Evolutionary conservation across 345 rosid genomes (phyloP).

Genomic region (Theobroma cacao): DNA sequence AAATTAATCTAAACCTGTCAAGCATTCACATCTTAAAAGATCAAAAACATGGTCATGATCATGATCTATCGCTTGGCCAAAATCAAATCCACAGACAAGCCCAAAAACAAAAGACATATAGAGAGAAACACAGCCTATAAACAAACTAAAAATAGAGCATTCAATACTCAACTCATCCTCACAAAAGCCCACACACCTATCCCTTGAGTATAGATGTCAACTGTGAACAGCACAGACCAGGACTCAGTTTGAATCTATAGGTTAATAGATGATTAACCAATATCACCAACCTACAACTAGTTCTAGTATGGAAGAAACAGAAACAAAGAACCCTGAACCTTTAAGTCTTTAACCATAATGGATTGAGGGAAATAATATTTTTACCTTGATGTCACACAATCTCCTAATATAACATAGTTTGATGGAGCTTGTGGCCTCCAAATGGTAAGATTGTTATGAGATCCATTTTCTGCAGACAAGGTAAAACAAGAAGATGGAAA

Average conservation of each 20-base stretch:
- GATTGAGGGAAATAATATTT: neutral
- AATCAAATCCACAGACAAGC: neutral
- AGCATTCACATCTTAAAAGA: neutral
- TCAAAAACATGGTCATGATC: neutral
- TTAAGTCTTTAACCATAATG: neutral
- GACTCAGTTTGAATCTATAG: neutral
- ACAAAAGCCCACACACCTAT: neutral
- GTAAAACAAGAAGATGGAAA: neutral
- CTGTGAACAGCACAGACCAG: neutral
- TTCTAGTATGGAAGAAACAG: neutral
- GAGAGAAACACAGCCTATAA: neutral
- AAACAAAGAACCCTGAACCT: neutral
- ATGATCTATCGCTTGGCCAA: neutral
- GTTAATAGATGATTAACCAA: constrained; percentile 1
- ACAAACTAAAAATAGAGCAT: neutral
- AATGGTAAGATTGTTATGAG: constrained; percentile 72
- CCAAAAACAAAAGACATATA: neutral
- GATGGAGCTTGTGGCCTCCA: constrained; percentile 98
- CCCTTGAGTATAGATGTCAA: neutral
- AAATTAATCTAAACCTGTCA: neutral
- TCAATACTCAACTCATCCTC: neutral
- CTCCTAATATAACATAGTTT: constrained; percentile 93
- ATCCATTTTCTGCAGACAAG: constrained; percentile 61
- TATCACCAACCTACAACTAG: neutral
- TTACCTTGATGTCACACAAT: constrained; percentile 97